Conservation (phyloP, 495 filamentous ascomycete genomes). For the Penicillium simplicissimum region DNA sequence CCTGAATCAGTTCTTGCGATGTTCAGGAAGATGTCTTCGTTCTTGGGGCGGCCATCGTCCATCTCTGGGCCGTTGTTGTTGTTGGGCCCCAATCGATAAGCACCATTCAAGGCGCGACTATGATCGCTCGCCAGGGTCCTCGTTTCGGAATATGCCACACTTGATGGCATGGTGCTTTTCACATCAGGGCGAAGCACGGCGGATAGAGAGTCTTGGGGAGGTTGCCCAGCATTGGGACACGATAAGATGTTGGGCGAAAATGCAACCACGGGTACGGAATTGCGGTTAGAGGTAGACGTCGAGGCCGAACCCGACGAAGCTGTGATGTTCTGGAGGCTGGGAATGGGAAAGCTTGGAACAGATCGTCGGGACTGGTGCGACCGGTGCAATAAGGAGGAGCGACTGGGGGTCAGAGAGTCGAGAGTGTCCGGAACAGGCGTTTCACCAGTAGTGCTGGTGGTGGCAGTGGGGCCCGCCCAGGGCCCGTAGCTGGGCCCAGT, state of each 20-base stretch:
- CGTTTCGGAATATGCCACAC: slow-evolving; percentile 31
- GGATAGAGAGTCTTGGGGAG: slow-evolving; percentile 21
- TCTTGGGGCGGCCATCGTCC: slow-evolving; percentile 39
- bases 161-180: slow-evolving; percentile 38
- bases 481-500: neutral
- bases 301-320: neutral
- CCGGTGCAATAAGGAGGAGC: slow-evolving; percentile 25
- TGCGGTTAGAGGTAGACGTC: neutral
- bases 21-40: slow-evolving; percentile 65
- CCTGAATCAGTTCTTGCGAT: slow-evolving; percentile 58
- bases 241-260: neutral
- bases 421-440: slow-evolving; percentile 14
- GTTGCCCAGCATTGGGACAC: slow-evolving; percentile 40
- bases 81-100: slow-evolving; percentile 26
- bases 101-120: slow-evolving; percentile 30
- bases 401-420: slow-evolving; percentile 17
- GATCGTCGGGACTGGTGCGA: slow-evolving; percentile 23
- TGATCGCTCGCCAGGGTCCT: slow-evolving; percentile 38
- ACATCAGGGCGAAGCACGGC: slow-evolving; percentile 35
- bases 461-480: slow-evolving; percentile 20
- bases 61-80: slow-evolving; percentile 24
- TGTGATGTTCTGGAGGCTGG: slow-evolving; percentile 25
- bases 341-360: slow-evolving; percentile 28
- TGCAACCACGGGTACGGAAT: slow-evolving; percentile 4
- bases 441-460: slow-evolving; percentile 19